Evolutionary conservation across 1,284 basidiomycete genomes (phyloP).

Genomic region (Cryptococcus depauperatus): DNA sequence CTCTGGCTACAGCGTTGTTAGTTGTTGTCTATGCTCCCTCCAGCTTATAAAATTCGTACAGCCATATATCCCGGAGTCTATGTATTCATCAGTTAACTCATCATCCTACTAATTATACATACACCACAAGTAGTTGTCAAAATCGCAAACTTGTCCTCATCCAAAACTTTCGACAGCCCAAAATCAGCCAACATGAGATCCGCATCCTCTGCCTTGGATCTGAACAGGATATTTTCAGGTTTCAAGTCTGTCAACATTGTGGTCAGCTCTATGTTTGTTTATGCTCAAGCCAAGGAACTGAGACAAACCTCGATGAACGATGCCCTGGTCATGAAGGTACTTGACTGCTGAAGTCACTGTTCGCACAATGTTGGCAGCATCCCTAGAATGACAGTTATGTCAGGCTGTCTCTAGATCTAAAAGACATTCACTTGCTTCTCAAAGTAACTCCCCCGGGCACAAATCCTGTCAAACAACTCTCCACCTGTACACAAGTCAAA

Average conservation of each 20-base stretch:
- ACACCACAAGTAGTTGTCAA: slow-evolving; percentile 88
- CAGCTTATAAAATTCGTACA: slow-evolving; percentile 12
- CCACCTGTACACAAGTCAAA: slow-evolving; percentile 97
- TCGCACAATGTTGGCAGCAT: slow-evolving; percentile 81
- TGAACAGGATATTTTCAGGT: slow-evolving; percentile 94
- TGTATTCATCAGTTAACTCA: not conserved
- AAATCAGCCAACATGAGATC: slow-evolving; percentile 98
- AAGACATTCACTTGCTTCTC: slow-evolving; percentile 59
- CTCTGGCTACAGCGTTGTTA: slow-evolving; percentile 68
- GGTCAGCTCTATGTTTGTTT: not conserved
- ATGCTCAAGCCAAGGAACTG: slow-evolving; percentile 16
- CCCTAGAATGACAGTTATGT: slow-evolving; percentile 48
- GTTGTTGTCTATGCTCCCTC: no score
- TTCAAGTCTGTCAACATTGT: slow-evolving; percentile 64
- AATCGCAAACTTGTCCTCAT: slow-evolving; percentile 78
- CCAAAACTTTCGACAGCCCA: slow-evolving; percentile 69
- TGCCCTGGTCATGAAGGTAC: slow-evolving; percentile 85
- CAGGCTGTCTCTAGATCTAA: not conserved
- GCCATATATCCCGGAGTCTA: slow-evolving; percentile 69
- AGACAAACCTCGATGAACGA: slow-evolving; percentile 91
- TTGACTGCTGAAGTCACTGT: slow-evolving; percentile 80
- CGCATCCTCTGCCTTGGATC: slow-evolving; percentile 77
- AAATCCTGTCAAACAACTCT: slow-evolving; percentile 97
- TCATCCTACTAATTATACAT: slow-evolving; percentile 8
- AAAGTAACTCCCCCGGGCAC: slow-evolving; percentile 93